These are phyloP conservation scores for Talaromyces sp. DNA, from an alignment of 2,329 filamentous ascomycete species.

Conservation along the genomic window DNA sequence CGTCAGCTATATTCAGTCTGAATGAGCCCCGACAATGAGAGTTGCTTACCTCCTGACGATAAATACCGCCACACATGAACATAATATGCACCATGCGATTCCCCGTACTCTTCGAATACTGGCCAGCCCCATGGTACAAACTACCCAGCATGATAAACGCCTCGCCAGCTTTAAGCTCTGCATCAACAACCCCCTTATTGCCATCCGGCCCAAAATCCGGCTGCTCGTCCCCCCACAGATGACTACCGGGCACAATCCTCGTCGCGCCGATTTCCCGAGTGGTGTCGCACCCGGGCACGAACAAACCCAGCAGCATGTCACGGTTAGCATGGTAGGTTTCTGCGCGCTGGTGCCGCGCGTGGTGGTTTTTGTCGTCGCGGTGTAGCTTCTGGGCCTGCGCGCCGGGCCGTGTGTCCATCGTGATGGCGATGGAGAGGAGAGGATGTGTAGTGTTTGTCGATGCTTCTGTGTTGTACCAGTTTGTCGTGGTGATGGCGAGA, in stretches of 20 bases:
- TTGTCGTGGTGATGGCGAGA: conserved; percentile 27
- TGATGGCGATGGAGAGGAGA: conserved; percentile 32
- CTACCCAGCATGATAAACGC: conserved; percentile 36
- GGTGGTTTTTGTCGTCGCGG: conserved; percentile 37
- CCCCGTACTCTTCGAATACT: conserved; percentile 22
- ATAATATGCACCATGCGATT: conserved; percentile 33
- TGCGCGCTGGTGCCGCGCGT: conserved; percentile 24
- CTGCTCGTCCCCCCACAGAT: conserved; percentile 34
- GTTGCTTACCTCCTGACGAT: conserved; percentile 26
- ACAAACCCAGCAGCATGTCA: conserved; percentile 31
- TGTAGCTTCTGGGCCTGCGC: conserved; percentile 29
- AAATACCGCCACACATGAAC: conserved; percentile 35
- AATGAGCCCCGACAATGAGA: background rate
- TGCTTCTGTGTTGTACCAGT: conserved; percentile 27
- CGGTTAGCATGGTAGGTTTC: conserved; percentile 22
- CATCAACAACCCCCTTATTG: conserved; percentile 22
- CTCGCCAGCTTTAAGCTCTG: conserved; percentile 30
- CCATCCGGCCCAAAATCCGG: conserved; percentile 28
- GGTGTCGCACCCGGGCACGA: conserved; percentile 33
- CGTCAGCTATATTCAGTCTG: background rate
- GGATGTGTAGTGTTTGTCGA: conserved; percentile 28
- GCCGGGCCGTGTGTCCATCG: conserved; percentile 30
- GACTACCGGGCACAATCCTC: conserved; percentile 31
- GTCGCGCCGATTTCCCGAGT: conserved; percentile 31
- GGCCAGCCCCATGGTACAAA: conserved; percentile 32